Conservation (phyloP, 2,329 filamentous ascomycete species). For the Penicillium sp. region DNA sequence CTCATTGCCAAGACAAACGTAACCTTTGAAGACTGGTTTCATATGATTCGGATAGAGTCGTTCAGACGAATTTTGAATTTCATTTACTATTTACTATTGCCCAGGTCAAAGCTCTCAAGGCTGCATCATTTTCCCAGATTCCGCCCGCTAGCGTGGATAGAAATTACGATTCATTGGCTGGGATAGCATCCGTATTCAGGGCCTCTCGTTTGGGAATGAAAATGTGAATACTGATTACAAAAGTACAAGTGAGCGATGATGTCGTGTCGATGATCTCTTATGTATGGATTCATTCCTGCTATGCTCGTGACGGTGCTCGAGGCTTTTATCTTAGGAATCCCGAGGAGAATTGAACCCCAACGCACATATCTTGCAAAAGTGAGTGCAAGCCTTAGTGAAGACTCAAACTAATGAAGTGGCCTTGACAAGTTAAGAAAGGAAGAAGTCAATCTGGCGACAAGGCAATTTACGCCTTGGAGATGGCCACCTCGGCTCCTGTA, state of each 20-base stretch:
- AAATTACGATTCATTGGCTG: conserved; percentile 18
- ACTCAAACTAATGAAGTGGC: too few relatives aligned
- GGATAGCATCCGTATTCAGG: conserved; percentile 17
- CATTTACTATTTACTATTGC: background rate
- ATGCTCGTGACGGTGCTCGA: background rate
- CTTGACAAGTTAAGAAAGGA: background rate
- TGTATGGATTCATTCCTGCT: background rate
- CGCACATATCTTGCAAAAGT: background rate
- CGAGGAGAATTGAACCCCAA: background rate
- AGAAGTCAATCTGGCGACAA: too few relatives aligned
- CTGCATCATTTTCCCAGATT: background rate
- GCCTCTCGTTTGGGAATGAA: background rate
- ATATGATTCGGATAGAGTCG: background rate
- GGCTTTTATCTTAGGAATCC: background rate
- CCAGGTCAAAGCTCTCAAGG: background rate
- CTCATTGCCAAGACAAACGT: background rate
- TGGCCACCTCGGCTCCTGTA: conserved; percentile 7
- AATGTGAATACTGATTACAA: too few relatives aligned
- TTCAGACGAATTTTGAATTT: background rate
- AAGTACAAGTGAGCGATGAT: too few relatives aligned
- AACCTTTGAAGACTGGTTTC: background rate
- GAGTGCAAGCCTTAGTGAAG: too few relatives aligned
- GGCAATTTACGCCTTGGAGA: conserved; percentile 7
- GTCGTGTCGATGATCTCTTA: background rate
- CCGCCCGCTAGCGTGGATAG: background rate